Evolutionary conservation across 192 early-diverging fungal genomes (phyloP).

Genomic region (Thamnidium elegans): DNA sequence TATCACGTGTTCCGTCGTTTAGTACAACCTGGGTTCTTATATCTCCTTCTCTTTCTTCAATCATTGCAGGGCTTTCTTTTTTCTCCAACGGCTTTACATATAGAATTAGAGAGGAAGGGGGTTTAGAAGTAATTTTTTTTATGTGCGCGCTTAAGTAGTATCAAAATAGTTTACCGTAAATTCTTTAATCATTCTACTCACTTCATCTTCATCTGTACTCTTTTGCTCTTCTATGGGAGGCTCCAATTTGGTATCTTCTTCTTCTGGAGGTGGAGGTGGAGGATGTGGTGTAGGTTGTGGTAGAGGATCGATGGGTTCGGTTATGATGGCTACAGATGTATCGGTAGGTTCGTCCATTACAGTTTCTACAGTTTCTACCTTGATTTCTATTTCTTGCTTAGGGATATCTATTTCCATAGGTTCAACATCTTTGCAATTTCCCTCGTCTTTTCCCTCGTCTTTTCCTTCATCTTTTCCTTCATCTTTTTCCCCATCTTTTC

Average conservation of each 20-base stretch:
- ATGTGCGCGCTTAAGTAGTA: neutral
- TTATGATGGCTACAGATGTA: no score
- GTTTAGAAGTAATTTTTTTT: neutral
- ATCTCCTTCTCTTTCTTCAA: slow-evolving; percentile 61
- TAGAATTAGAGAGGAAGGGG: neutral
- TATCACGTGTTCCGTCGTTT: slow-evolving; percentile 77
- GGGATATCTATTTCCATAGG: no score
- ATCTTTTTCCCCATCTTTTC: slow-evolving; percentile 28
- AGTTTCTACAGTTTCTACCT: no score
- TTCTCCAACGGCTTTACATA: slow-evolving; percentile 26
- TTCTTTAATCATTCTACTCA: slow-evolving; percentile 4
- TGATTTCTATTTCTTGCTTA: no score
- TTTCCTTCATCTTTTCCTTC: slow-evolving; percentile 15
- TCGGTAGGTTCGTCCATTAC: no score
- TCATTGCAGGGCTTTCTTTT: slow-evolving; percentile 56
- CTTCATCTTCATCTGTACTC: slow-evolving; percentile 8
- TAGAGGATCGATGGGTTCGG: no score
- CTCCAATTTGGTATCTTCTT: no score
- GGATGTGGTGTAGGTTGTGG: no score
- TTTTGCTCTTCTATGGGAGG: slow-evolving; percentile 1
- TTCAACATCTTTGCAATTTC: neutral
- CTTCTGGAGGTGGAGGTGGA: no score
- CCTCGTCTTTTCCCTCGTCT: slow-evolving; percentile 22
- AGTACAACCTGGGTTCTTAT: slow-evolving; percentile 72
- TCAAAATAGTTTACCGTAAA: slow-evolving; percentile 13